phyloP scores from a whole-genome alignment of 1,139 yeast species.

The Candida pseudoviswanathii region DNA sequence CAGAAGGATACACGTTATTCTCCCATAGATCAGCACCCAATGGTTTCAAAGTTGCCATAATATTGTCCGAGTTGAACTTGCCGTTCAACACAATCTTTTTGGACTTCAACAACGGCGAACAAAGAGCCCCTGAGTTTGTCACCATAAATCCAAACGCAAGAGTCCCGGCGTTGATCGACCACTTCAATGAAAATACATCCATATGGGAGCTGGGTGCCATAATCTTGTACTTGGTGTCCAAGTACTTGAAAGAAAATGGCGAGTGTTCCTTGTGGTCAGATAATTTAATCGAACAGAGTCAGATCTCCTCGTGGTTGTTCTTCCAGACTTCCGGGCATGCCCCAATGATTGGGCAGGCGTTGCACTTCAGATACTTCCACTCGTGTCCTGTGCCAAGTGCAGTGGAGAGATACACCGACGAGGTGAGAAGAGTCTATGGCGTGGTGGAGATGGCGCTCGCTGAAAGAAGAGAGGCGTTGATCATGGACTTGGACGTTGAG shows the following conservation, averaged over 20 bases:
- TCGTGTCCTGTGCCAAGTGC: slow-evolving; percentile 86
- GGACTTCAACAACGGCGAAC: slow-evolving; percentile 89
- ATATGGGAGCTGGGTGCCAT: slow-evolving; percentile 97
- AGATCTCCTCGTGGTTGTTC: slow-evolving; percentile 85
- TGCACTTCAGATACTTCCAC: slow-evolving; percentile 91
- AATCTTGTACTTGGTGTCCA: slow-evolving; percentile 71
- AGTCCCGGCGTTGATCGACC: slow-evolving; percentile 93
- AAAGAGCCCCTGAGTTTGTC: slow-evolving; percentile 89
- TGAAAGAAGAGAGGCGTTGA: slow-evolving; percentile 85
- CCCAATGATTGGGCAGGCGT: slow-evolving; percentile 97
- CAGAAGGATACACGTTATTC: slow-evolving; percentile 83
- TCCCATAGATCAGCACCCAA: slow-evolving; percentile 94
- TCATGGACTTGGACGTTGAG: slow-evolving; percentile 88
- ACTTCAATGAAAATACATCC: slow-evolving; percentile 72
- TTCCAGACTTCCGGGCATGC: slow-evolving; percentile 97
- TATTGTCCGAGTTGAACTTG: slow-evolving; percentile 79
- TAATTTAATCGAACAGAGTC: slow-evolving; percentile 80
- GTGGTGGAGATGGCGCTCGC: slow-evolving; percentile 95
- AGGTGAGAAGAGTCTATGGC: slow-evolving; percentile 90
- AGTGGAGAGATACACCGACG: slow-evolving; percentile 88
- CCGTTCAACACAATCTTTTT: slow-evolving; percentile 81
- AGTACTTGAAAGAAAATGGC: slow-evolving; percentile 68
- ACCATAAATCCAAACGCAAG: slow-evolving; percentile 92
- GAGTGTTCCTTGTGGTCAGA: slow-evolving; percentile 81
- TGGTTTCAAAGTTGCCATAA: slow-evolving; percentile 94